Conservation (phyloP, 1,139 yeast species). For the Candida tetrigidarum region DNA sequence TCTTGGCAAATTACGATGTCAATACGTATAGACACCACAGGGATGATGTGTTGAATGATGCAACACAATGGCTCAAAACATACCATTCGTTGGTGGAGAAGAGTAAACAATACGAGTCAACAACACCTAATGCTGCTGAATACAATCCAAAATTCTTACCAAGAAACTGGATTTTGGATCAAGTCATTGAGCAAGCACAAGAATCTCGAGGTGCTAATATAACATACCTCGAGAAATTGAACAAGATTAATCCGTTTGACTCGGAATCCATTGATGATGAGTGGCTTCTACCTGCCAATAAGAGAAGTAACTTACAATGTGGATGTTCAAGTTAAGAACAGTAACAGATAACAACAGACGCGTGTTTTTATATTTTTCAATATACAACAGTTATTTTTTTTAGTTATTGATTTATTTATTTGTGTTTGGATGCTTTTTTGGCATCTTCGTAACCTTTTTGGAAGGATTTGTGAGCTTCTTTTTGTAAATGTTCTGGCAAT, state of each 20-base stretch:
- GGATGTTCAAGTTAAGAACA: neutral
- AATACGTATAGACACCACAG: constrained; percentile 29
- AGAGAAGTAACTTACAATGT: no score
- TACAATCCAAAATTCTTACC: constrained; percentile 84
- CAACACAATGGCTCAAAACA: constrained; percentile 43
- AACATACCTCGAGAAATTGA: constrained; percentile 52
- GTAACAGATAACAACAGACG: no score
- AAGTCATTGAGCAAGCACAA: constrained; percentile 63
- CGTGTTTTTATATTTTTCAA: no score
- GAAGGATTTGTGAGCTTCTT: constrained; percentile 41
- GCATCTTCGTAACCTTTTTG: constrained; percentile 37
- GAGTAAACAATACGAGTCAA: constrained; percentile 27
- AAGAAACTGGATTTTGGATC: constrained; percentile 85
- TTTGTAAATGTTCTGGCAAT: constrained; percentile 35
- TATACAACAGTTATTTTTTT: neutral
- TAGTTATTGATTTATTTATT: no score
- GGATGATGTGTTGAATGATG: constrained; percentile 34
- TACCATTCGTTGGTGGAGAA: constrained; percentile 42
- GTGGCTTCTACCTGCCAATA: no score
- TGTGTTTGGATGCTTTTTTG: constrained; percentile 14
- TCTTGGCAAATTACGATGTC: constrained; percentile 24
- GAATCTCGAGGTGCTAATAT: constrained; percentile 40
- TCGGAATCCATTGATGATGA: no score
- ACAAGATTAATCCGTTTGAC: constrained; percentile 67
- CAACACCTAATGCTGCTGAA: constrained; percentile 43